Evolutionary conservation across 2,329 filamentous ascomycete species (phyloP), one percentile per base, ranked within the genome.

Genomic region (Hirsutella minnesotensis): DNA sequence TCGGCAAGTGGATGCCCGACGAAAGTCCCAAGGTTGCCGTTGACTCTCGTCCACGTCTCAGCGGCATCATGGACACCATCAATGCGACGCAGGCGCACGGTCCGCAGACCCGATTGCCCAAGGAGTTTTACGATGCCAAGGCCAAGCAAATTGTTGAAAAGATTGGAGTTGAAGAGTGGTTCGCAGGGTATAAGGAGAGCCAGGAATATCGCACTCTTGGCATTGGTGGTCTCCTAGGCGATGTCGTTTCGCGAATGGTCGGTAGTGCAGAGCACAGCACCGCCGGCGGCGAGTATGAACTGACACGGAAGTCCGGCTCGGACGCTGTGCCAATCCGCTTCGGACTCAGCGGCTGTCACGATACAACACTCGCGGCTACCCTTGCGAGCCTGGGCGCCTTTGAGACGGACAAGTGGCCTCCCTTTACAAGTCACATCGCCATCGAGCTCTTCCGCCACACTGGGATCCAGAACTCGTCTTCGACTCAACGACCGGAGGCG

Each of bases 131-230:
- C 62, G 87, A 95, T 56, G 58, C 72, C 16, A 82, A 81, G 55
- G 78, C 74, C 4, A 72, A 78, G 40, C 69, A 71, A 3, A 83
- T 88, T 47, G 77, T 92, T 44, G 69, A 81, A 44, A 83, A 79
- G 58, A 81, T 95, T 45, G 79, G 75, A 22, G 80, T 89, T 0
- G 89, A 98, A 54, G 92, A 96, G 64, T 96, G 92, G 92, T 96
- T 83, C 60, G 68, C 76, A 18, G 90, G 92, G 3, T 96, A 94
- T 60, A 73, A 73, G 44, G 89, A 95, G 62, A 88, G 79, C 47
- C 66, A 67, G 35, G 92, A 96, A 62, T 96, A 95, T 64, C 82
- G 90, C n/a, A 77, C 75, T 49, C 71, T 96, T 3, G 92, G 90
- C 3, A 92, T 95, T 48, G 92, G 92, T 22, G 77, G 75, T 10